A percentile compares a stretch with the other conserved stretches of the same genome.
Evolutionary conservation across 176 grass and related monocot species (phyloP).

Genomic region (Miscanthus lutarioriparius): DNA sequence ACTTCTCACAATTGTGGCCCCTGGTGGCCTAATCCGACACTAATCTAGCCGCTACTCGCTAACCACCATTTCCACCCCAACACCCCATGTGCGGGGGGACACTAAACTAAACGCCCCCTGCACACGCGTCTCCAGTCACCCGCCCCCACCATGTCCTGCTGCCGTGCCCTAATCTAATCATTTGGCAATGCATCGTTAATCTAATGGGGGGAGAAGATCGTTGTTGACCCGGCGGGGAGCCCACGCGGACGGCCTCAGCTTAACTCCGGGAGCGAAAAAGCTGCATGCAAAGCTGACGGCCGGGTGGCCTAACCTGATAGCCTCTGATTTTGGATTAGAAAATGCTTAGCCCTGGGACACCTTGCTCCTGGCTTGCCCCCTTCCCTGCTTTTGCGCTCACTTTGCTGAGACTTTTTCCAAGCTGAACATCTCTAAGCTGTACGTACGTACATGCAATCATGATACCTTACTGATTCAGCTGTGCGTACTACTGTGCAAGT

Average conservation of each 20-base stretch:
- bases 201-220: background rate
- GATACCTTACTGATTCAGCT: background rate
- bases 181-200: background rate
- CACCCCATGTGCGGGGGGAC: conserved; percentile 38
- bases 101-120: conserved; percentile 16
- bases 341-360: conserved; percentile 15
- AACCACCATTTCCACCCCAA: background rate
- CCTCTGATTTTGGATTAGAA: background rate
- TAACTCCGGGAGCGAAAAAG: conserved; percentile 46
- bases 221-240: conserved; percentile 17
- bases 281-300: conserved; percentile 19
- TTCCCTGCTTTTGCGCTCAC: background rate
- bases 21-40: conserved; percentile 23
- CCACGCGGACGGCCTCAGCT: conserved; percentile 31
- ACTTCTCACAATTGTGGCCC: background rate
- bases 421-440: background rate
- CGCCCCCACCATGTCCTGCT: background rate
- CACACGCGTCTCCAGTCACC: conserved; percentile 23
- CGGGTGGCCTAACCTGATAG: background rate
- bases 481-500: background rate
- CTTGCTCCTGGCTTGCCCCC: background rate
- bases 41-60: background rate
- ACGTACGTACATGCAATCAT: background rate
- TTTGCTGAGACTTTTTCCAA: conserved; percentile 14
- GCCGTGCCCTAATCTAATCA: background rate